Percentiles rank a stretch among this genome's conserved stretches.
Conservation (phyloP, 371 early-diverging fungal species). For the Rhizomucor pusillus region DNA sequence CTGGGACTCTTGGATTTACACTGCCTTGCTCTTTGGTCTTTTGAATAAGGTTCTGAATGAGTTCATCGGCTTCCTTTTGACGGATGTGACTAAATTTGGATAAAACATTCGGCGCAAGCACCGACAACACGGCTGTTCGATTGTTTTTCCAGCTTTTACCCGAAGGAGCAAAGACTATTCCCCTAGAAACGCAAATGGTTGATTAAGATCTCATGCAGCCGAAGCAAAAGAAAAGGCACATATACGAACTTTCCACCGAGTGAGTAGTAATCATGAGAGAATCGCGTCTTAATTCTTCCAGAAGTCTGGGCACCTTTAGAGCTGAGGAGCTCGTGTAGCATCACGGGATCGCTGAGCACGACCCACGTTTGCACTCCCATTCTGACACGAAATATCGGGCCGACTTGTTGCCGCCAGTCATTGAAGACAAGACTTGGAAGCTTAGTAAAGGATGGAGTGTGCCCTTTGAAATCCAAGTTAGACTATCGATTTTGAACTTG, state of each 20-base stretch:
- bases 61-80: constrained; percentile 9
- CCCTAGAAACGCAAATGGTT: constrained; percentile 6
- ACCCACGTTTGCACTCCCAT: constrained; percentile 23
- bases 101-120: constrained; percentile 14
- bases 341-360: constrained; percentile 15
- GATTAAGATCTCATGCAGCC: neutral
- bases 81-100: constrained; percentile 2
- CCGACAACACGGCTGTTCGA: constrained; percentile 6
- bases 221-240: neutral
- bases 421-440: neutral
- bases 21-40: neutral
- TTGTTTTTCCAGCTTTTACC: constrained; percentile 16
- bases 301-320: constrained; percentile 14
- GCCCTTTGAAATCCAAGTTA: constrained; percentile 5
- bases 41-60: constrained; percentile 5
- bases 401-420: neutral
- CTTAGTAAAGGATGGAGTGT: neutral
- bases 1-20: constrained; percentile 1
- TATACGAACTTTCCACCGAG: constrained; percentile 15
- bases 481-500: constrained; percentile 2
- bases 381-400: constrained; percentile 15
- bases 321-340: constrained; percentile 23
- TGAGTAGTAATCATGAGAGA: constrained; percentile 8
- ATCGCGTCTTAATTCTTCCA: constrained; percentile 10
- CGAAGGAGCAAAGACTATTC: constrained; percentile 8